A percentile compares a stretch with the other conserved stretches of the same genome.
These are phyloP conservation scores for Eimeria acervulina DNA, from an alignment of 169 alveolate species.

Conservation along the genomic window DNA sequence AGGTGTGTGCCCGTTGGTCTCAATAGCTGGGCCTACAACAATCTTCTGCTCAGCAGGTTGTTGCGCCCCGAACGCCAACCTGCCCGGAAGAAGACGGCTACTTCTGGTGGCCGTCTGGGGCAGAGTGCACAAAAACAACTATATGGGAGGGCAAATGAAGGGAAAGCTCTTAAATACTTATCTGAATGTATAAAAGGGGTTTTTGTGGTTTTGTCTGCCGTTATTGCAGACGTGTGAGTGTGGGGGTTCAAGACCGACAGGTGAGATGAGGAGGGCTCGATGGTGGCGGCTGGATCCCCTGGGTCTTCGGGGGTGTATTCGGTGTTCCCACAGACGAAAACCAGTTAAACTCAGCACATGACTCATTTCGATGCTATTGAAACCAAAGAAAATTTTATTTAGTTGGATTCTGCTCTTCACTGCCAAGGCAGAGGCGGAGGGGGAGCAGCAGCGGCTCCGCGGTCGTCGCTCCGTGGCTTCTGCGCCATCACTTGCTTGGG, in stretches of 20 bases:
- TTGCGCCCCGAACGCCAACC: neutral
- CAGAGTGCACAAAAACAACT: neutral
- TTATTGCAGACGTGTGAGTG: neutral
- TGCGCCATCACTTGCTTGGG: neutral
- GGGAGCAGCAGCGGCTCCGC: slow-evolving; percentile 43
- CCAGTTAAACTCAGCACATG: neutral
- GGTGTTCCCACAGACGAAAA: neutral
- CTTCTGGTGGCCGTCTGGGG: neutral
- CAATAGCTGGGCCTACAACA: neutral
- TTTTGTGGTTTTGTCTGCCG: neutral
- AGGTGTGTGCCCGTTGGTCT: neutral
- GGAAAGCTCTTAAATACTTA: neutral
- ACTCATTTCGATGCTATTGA: neutral
- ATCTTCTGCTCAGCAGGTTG: neutral
- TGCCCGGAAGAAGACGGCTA: no score
- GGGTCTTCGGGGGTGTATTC: neutral
- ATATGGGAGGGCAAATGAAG: neutral
- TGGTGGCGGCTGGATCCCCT: slow-evolving; percentile 28
- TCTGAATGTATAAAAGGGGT: neutral
- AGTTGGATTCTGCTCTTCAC: neutral
- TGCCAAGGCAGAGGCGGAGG: neutral
- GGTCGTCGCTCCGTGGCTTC: slow-evolving; percentile 68
- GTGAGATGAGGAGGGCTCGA: slow-evolving; percentile 7
- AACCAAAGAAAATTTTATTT: neutral
- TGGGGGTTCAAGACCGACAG: neutral